phyloP scores from a whole-genome alignment of 2,329 filamentous ascomycete genomes.

The Alternaria gaisen region DNA sequence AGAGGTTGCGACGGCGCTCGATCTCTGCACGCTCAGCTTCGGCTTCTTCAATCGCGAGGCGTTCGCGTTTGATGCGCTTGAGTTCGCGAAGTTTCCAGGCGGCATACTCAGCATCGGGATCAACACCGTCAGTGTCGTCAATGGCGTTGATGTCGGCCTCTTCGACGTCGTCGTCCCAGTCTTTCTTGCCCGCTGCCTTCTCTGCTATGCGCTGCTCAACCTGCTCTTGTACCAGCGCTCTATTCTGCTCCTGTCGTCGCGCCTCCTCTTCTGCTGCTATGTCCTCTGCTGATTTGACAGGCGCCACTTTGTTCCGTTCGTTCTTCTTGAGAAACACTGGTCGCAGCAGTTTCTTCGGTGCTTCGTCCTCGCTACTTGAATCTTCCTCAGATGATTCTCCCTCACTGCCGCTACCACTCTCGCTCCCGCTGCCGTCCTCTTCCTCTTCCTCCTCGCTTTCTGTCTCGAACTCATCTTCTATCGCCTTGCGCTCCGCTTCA shows the following conservation, averaged over 20 bases:
- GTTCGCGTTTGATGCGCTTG: slow-evolving; percentile 84
- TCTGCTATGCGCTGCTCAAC: slow-evolving; percentile 82
- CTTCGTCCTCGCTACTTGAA: slow-evolving; percentile 67
- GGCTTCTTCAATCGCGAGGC: slow-evolving; percentile 81
- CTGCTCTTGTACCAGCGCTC: slow-evolving; percentile 87
- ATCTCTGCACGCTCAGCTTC: slow-evolving; percentile 90
- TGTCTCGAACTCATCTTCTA: slow-evolving; percentile 68
- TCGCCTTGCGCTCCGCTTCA: slow-evolving; percentile 42
- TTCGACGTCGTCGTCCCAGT: slow-evolving; percentile 78
- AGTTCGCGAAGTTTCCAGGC: slow-evolving; percentile 96
- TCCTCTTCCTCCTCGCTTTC: slow-evolving; percentile 54
- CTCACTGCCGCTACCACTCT: slow-evolving; percentile 30
- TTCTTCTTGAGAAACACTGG: slow-evolving; percentile 73
- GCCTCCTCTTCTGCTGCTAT: slow-evolving; percentile 60
- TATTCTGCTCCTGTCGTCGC: slow-evolving; percentile 73
- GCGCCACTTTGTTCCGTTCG: slow-evolving; percentile 59
- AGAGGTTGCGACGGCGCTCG: slow-evolving; percentile 86
- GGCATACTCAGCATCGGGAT: slow-evolving; percentile 86
- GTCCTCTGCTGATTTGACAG: slow-evolving; percentile 51
- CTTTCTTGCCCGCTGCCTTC: slow-evolving; percentile 77
- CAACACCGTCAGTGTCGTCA: slow-evolving; percentile 86
- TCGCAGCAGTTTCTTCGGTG: slow-evolving; percentile 65
- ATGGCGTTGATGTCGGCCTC: slow-evolving; percentile 77
- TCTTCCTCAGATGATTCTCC: slow-evolving; percentile 60
- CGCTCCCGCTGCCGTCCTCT: slow-evolving; percentile 30